phyloP scores from a whole-genome alignment of 441 rosid species.

The Eruca vesicaria region DNA sequence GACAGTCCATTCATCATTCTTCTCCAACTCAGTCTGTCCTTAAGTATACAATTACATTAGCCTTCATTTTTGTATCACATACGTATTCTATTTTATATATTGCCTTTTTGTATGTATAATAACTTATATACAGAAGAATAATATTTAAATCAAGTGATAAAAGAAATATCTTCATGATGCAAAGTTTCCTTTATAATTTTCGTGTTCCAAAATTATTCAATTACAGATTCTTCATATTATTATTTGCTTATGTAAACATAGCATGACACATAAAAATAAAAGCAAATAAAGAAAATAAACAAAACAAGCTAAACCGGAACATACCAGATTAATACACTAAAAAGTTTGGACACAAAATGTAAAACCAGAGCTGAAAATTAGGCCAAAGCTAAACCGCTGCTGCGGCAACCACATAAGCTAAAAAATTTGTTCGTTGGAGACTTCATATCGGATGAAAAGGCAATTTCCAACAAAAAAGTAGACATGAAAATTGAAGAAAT shows the following conservation, averaged over 20 bases:
- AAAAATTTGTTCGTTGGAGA: too few relatives aligned
- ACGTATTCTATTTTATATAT: not conserved
- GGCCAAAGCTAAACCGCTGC: too few relatives aligned
- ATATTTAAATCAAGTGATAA: not conserved
- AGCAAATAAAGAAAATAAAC: too few relatives aligned
- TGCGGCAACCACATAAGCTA: too few relatives aligned
- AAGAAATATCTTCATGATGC: not conserved
- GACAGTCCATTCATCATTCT: slow-evolving; percentile 16
- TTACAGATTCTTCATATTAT: not conserved
- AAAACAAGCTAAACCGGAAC: too few relatives aligned
- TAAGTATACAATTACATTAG: slow-evolving; percentile 8
- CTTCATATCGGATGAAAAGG: too few relatives aligned
- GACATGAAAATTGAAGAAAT: too few relatives aligned
- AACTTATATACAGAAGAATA: not conserved
- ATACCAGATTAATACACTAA: too few relatives aligned
- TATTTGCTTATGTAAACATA: too few relatives aligned
- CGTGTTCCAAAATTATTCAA: not conserved
- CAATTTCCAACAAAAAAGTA: too few relatives aligned
- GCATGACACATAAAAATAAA: not conserved
- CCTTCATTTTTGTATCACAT: not conserved
- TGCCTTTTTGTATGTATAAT: not conserved
- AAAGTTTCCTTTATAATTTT: not conserved
- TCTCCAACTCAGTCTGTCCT: slow-evolving; percentile 6
- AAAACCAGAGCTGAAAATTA: too few relatives aligned
- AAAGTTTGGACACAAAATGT: too few relatives aligned